These are phyloP conservation scores for Hypoxylon sp. DNA, from an alignment of 2,329 filamentous ascomycete genomes.

Conservation along the genomic window DNA sequence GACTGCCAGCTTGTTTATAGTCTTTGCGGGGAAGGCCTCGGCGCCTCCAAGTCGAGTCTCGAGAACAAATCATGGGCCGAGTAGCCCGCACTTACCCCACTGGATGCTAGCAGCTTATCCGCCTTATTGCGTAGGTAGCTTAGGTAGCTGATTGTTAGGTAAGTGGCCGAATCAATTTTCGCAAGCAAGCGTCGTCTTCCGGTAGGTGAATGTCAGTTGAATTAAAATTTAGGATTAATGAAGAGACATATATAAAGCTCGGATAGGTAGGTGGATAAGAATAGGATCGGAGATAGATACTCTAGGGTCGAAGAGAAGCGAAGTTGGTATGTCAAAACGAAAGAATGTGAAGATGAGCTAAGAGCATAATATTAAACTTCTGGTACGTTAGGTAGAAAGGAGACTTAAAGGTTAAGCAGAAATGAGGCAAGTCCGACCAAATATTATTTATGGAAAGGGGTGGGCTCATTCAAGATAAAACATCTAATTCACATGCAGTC, in stretches of 20 bases:
- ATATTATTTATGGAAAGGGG: background rate
- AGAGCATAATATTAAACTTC: background rate
- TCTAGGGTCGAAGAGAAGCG: background rate
- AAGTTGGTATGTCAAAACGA: slow-evolving; percentile 13
- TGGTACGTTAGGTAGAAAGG: background rate
- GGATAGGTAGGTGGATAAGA: background rate
- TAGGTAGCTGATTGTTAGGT: background rate
- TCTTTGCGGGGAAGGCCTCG: slow-evolving; percentile 36
- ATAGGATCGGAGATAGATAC: background rate
- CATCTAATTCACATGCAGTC: background rate
- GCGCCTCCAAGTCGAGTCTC: slow-evolving; percentile 21
- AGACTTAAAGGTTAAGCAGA: background rate
- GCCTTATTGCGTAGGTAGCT: slow-evolving; percentile 37
- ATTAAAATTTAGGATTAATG: background rate
- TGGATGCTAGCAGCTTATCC: slow-evolving; percentile 21
- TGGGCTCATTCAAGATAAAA: background rate
- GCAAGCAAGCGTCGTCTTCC: background rate
- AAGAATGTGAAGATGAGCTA: background rate
- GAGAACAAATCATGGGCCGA: slow-evolving; percentile 17
- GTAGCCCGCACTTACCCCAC: slow-evolving; percentile 34
- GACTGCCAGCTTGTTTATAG: slow-evolving; percentile 27
- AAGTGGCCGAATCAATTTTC: background rate
- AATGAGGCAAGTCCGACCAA: background rate
- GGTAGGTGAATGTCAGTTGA: background rate
- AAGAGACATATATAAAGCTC: background rate